Evolutionary conservation across 1,139 yeast species (phyloP).

Genomic region (Geotrichum histeridarum): DNA sequence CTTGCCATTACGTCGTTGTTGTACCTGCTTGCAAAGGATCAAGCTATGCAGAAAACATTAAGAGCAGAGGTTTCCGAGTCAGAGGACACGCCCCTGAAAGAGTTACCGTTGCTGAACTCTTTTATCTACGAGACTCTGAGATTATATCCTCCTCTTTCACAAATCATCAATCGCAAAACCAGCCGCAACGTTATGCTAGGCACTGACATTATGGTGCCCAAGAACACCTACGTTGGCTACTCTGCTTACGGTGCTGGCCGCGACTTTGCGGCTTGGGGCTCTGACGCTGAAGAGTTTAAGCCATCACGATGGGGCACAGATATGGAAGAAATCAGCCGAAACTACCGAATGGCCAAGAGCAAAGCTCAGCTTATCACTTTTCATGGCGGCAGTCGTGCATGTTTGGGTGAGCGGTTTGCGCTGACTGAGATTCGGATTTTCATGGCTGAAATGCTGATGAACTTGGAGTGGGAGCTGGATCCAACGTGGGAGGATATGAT

Average conservation of each 20-base stretch:
- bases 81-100: slow-evolving; percentile 23
- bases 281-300: slow-evolving; percentile 44
- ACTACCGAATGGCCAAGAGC: slow-evolving; percentile 45
- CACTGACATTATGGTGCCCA: slow-evolving; percentile 44
- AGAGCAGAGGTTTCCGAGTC: slow-evolving; percentile 11
- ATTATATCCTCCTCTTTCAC: slow-evolving; percentile 55
- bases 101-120: slow-evolving; percentile 34
- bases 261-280: slow-evolving; percentile 48
- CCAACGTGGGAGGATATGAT: slow-evolving; percentile 48
- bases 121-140: slow-evolving; percentile 51
- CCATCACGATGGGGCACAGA: slow-evolving; percentile 59
- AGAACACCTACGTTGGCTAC: slow-evolving; percentile 54
- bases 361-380: slow-evolving; percentile 48
- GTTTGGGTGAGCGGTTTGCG: slow-evolving; percentile 59
- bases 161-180: slow-evolving; percentile 51
- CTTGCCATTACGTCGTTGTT: slow-evolving; percentile 47
- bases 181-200: slow-evolving; percentile 42
- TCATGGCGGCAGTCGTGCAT: slow-evolving; percentile 59
- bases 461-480: slow-evolving; percentile 40
- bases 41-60: slow-evolving; percentile 16
- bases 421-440: slow-evolving; percentile 44
- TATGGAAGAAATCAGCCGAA: slow-evolving; percentile 31
- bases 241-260: slow-evolving; percentile 55
- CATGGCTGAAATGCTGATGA: slow-evolving; percentile 38
- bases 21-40: slow-evolving; percentile 45